Conservation (phyloP, 306 rosid species). For the Hylodesmum podocarpum region DNA sequence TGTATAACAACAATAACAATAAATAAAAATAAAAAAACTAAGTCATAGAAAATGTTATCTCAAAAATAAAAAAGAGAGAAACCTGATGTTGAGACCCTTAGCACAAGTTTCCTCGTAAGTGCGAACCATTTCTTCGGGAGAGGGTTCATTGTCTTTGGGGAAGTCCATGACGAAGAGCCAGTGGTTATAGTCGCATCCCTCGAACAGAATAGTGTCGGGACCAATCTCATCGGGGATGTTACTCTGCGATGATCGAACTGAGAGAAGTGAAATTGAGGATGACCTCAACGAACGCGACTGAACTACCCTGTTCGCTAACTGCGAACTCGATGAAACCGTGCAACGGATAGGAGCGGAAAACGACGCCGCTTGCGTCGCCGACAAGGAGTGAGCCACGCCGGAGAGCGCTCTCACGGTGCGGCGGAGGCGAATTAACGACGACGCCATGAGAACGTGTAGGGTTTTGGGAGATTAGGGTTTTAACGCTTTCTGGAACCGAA, state of each 20-base stretch:
- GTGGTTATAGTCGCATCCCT: conserved; percentile 88
- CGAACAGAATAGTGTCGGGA: conserved; percentile 73
- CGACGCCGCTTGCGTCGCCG: neutral
- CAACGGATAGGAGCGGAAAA: conserved; percentile 4
- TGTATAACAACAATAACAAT: no score
- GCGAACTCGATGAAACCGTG: neutral
- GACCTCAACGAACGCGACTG: conserved; percentile 48
- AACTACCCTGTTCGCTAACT: neutral
- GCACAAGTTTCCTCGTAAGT: conserved; percentile 75
- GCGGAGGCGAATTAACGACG: conserved; percentile 57
- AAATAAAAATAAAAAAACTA: neutral
- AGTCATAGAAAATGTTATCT: neutral
- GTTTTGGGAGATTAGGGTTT: conserved; percentile 33
- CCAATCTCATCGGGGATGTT: conserved; percentile 49
- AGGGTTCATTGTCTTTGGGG: conserved; percentile 49
- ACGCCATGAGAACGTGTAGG: conserved; percentile 49
- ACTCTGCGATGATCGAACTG: conserved; percentile 32
- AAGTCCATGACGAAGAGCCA: conserved; percentile 79
- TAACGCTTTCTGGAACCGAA: neutral
- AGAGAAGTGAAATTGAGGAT: conserved; percentile 36
- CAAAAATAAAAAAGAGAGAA: neutral
- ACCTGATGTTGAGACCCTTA: conserved; percentile 78
- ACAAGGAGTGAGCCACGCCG: conserved; percentile 36
- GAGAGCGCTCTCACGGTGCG: conserved; percentile 42
- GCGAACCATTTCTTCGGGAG: conserved; percentile 61